These are phyloP conservation scores for Penicillium oxalicum DNA, from an alignment of 2,329 filamentous ascomycete genomes.

Conservation along the genomic window DNA sequence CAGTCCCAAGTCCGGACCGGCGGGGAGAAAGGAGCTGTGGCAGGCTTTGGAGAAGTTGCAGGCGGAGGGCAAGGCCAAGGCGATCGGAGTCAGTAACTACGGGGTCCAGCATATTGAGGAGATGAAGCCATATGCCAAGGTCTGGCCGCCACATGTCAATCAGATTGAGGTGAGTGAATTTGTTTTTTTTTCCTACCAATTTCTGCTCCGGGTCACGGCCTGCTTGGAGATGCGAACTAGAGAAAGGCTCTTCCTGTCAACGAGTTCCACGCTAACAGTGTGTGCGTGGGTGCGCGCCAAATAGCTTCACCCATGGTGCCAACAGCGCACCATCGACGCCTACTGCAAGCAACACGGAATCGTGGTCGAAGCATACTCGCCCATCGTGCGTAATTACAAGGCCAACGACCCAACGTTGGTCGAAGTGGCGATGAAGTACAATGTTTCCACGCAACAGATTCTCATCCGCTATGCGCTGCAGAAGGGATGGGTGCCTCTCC, in stretches of 20 bases:
- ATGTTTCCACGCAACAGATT: slow-evolving; percentile 68
- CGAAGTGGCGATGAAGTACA: slow-evolving; percentile 63
- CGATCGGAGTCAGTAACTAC: slow-evolving; percentile 69
- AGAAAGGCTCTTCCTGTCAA: too few relatives aligned
- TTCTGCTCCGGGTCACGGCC: background rate
- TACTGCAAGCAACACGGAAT: slow-evolving; percentile 51
- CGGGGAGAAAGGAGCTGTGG: slow-evolving; percentile 59
- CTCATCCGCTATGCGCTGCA: slow-evolving; percentile 77
- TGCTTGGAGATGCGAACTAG: too few relatives aligned
- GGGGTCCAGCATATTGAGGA: slow-evolving; percentile 63
- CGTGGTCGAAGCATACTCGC: slow-evolving; percentile 50
- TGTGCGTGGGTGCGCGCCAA: slow-evolving; percentile 10
- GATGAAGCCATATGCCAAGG: slow-evolving; percentile 58
- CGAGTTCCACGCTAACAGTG: too few relatives aligned
- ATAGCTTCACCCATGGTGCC: slow-evolving; percentile 66
- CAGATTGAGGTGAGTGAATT: slow-evolving; percentile 59
- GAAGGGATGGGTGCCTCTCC: slow-evolving; percentile 66
- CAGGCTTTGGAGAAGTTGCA: slow-evolving; percentile 58
- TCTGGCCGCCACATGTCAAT: slow-evolving; percentile 66
- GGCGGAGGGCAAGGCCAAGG: slow-evolving; percentile 54
- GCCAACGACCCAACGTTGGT: slow-evolving; percentile 62
- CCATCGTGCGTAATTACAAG: slow-evolving; percentile 61
- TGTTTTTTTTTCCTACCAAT: background rate
- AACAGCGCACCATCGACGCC: slow-evolving; percentile 54
- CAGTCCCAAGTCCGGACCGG: slow-evolving; percentile 51